A percentile compares a stretch with the other conserved stretches of the same genome.
Conservation (phyloP, 2,329 filamentous ascomycete species). For the Hymenotorrendiella dingleyae region DNA sequence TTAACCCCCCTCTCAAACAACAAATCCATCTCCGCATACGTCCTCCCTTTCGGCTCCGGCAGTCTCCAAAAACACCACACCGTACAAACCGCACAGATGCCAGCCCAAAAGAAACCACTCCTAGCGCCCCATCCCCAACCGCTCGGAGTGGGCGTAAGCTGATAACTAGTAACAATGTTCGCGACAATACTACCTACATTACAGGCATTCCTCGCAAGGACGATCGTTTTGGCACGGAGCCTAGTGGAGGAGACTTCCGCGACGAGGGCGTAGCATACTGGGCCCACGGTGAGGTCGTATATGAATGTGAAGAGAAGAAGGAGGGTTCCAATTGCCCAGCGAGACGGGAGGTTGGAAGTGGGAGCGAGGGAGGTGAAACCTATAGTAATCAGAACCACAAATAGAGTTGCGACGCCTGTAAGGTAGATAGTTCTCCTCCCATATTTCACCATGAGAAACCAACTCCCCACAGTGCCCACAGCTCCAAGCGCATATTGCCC, state of each 20-base stretch:
- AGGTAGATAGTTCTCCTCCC: conserved; percentile 46
- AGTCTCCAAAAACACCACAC: conserved; percentile 35
- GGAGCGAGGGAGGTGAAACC: conserved; percentile 40
- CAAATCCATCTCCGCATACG: conserved; percentile 78
- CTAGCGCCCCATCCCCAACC: conserved; percentile 35
- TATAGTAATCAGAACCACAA: conserved; percentile 39
- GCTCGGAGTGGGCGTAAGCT: conserved; percentile 38
- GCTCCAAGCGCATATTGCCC: conserved; percentile 39
- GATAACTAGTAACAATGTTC: conserved; percentile 64
- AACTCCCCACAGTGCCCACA: conserved; percentile 44
- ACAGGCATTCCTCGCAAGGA: conserved; percentile 42
- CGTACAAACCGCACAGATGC: conserved; percentile 33
- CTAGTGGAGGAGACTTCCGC: conserved; percentile 38
- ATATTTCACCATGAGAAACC: conserved; percentile 40
- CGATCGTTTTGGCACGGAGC: conserved; percentile 84
- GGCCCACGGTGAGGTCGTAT: conserved; percentile 40
- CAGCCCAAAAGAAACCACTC: conserved; percentile 38
- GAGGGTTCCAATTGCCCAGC: conserved; percentile 40
- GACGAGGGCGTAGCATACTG: conserved; percentile 38
- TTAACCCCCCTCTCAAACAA: conserved; percentile 61
- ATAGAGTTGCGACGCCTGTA: conserved; percentile 38
- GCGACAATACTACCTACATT: conserved; percentile 31
- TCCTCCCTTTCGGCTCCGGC: conserved; percentile 54
- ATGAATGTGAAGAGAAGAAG: conserved; percentile 36
- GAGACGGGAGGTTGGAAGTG: conserved; percentile 33